Conservation (phyloP, 1,284 basidiomycete genomes). For the Cutaneotrichosporon arboriforme region DNA sequence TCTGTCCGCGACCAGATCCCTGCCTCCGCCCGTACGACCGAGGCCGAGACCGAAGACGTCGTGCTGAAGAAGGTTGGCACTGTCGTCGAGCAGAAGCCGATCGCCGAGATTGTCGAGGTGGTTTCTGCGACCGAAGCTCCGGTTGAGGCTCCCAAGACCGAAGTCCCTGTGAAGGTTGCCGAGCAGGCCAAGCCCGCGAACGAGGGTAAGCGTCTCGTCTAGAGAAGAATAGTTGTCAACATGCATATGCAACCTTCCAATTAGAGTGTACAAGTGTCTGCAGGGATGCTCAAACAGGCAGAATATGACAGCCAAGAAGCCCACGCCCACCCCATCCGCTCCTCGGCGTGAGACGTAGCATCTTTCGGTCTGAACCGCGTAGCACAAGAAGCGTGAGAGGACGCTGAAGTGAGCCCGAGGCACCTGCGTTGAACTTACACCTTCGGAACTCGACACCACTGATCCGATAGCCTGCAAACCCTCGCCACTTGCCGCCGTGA, state of each 20-base stretch:
- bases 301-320: conserved; percentile 73
- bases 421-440: conserved; percentile 52
- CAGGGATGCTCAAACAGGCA: conserved; percentile 55
- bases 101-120: conserved; percentile 36
- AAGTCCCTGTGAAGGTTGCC: background rate
- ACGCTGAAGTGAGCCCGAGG: conserved; percentile 36
- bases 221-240: conserved; percentile 13
- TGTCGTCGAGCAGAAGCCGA: conserved; percentile 44
- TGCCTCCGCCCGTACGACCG: background rate
- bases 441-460: conserved; percentile 66
- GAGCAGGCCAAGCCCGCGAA: conserved; percentile 3
- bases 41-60: conserved; percentile 1
- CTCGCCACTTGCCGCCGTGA: conserved; percentile 50
- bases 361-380: conserved; percentile 45
- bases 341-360: conserved; percentile 55
- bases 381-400: conserved; percentile 52
- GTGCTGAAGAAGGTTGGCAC: conserved; percentile 35
- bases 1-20: conserved; percentile 17
- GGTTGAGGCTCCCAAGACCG: background rate
- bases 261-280: background rate
- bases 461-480: conserved; percentile 61
- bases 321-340: conserved; percentile 72
- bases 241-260: conserved; percentile 13
- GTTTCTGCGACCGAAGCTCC: background rate
- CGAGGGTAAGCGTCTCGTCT: conserved; percentile 28